These are phyloP conservation scores for Sugiyamaella mastotermitis DNA, from an alignment of 805 yeast genomes.

Conservation along the genomic window DNA sequence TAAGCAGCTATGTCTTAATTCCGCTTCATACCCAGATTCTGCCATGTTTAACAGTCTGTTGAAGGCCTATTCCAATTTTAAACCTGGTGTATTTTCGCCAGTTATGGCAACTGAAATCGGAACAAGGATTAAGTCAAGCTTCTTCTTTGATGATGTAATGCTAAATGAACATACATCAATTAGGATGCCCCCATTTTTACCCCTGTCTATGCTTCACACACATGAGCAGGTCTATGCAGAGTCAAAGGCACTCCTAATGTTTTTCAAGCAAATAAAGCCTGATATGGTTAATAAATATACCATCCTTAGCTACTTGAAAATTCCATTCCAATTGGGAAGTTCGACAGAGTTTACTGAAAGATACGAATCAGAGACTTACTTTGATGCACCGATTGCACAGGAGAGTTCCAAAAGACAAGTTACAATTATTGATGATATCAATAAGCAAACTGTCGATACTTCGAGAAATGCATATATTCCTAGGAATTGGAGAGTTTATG, in stretches of 20 bases:
- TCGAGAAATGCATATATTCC: conserved; percentile 27
- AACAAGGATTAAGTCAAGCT: conserved; percentile 22
- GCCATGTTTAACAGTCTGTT: conserved; percentile 28
- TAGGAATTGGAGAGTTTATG: conserved; percentile 48
- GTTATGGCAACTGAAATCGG: conserved; percentile 26
- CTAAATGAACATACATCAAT: conserved; percentile 2
- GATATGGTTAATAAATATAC: conserved; percentile 36
- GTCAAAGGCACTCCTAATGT: conserved; percentile 70
- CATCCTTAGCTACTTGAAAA: conserved; percentile 48
- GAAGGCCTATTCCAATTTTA: conserved; percentile 28
- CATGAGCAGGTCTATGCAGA: conserved; percentile 55
- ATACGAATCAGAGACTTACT: conserved; percentile 33
- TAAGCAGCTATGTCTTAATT: conserved; percentile 24
- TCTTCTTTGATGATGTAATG: conserved; percentile 15
- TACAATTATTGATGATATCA: conserved; percentile 17
- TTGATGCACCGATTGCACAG: conserved; percentile 18
- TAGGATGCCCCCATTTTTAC: conserved; percentile 61
- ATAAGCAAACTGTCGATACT: background rate
- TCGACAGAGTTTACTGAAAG: conserved; percentile 34
- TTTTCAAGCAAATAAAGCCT: conserved; percentile 41
- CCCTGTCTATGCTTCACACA: conserved; percentile 40
- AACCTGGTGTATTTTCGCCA: conserved; percentile 23
- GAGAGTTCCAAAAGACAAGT: conserved; percentile 17
- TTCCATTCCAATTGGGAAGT: conserved; percentile 35
- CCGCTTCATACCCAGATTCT: conserved; percentile 26